Evolutionary conservation across 805 yeast species (phyloP).

Genomic region (Zygosaccharomyces bailii): DNA sequence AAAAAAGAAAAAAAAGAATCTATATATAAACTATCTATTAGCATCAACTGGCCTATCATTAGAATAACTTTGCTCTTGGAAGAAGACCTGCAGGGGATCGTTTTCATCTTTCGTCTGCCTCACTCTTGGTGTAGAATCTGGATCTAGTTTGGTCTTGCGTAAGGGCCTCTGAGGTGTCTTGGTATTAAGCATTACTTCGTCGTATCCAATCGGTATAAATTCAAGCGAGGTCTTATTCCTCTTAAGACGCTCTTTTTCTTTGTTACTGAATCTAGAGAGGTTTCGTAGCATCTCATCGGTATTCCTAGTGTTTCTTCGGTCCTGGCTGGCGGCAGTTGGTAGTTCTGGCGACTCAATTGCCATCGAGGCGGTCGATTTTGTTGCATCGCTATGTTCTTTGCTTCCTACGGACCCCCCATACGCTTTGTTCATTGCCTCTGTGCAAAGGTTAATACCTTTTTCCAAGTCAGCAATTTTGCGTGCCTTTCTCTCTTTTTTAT

Average conservation of each 20-base stretch:
- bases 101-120: slow-evolving; percentile 10
- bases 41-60: neutral
- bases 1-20: slow-evolving; percentile 1
- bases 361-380: too few species aligned
- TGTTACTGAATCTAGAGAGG: slow-evolving; percentile 1
- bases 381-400: too few species aligned
- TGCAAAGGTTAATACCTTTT: slow-evolving; percentile 16
- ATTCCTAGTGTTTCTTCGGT: too few species aligned
- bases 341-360: too few species aligned
- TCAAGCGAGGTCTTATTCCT: slow-evolving; percentile 13
- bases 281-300: neutral
- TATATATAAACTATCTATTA: neutral
- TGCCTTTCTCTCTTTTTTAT: neutral
- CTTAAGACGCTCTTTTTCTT: slow-evolving; percentile 10
- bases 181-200: slow-evolving; percentile 14
- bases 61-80: slow-evolving; percentile 13
- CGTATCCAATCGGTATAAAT: slow-evolving; percentile 26
- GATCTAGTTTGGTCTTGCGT: slow-evolving; percentile 2
- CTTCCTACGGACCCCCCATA: slow-evolving; percentile 10
- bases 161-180: slow-evolving; percentile 9
- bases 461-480: slow-evolving; percentile 9
- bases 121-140: slow-evolving; percentile 9
- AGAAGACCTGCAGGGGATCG: slow-evolving; percentile 19
- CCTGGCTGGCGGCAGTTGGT: too few species aligned
- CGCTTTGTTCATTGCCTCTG: slow-evolving; percentile 15